These are phyloP conservation scores for Colletotrichum gigasporum DNA, from an alignment of 2,329 filamentous ascomycete species.

Conservation along the genomic window DNA sequence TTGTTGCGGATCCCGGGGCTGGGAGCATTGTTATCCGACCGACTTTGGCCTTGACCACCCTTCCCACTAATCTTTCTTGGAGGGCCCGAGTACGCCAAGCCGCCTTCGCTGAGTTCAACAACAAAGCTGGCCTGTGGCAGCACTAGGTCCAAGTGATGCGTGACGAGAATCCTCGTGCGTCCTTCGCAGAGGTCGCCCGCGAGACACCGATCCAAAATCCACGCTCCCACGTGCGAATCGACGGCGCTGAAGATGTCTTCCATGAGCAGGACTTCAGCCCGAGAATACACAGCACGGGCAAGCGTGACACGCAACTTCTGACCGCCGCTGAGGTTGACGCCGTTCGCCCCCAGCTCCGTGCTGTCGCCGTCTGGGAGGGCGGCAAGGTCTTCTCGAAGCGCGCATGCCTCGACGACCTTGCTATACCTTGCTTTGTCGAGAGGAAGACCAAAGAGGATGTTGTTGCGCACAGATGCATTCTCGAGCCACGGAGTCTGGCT, in stretches of 20 bases:
- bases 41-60: too few species aligned
- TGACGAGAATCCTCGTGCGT: slow-evolving; percentile 80
- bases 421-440: slow-evolving; percentile 52
- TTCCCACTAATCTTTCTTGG: too few species aligned
- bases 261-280: slow-evolving; percentile 79
- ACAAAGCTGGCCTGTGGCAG: slow-evolving; percentile 76
- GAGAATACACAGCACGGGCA: slow-evolving; percentile 66
- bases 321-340: slow-evolving; percentile 54
- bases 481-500: slow-evolving; percentile 59
- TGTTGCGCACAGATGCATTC: slow-evolving; percentile 53
- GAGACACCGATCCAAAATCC: slow-evolving; percentile 80
- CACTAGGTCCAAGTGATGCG: slow-evolving; percentile 79
- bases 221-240: slow-evolving; percentile 81
- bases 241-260: slow-evolving; percentile 87
- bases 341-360: slow-evolving; percentile 53
- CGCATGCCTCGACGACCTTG: slow-evolving; percentile 55
- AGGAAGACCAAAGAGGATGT: slow-evolving; percentile 54
- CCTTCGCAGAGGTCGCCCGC: slow-evolving; percentile 74
- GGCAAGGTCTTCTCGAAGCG: slow-evolving; percentile 53
- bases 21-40: too few species aligned
- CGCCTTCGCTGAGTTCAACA: slow-evolving; percentile 77
- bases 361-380: slow-evolving; percentile 52
- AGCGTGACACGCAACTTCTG: slow-evolving; percentile 57
- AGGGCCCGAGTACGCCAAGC: slow-evolving; percentile 68
- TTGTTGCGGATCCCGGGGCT: too few species aligned